These are phyloP conservation scores for Candida schatavii DNA, from an alignment of 805 yeast species.

Conservation along the genomic window DNA sequence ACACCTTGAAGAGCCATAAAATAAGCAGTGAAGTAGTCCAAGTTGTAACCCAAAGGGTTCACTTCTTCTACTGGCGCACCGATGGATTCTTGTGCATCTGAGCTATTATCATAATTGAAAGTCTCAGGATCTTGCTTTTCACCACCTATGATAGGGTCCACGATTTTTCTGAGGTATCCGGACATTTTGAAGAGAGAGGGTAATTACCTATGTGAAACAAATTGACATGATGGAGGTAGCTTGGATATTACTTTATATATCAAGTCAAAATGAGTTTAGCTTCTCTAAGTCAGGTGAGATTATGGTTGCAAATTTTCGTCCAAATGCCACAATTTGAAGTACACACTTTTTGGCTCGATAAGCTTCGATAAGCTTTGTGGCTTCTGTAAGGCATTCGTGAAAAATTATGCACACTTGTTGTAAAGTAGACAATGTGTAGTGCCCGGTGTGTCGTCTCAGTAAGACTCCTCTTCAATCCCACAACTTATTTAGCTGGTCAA, in stretches of 20 bases:
- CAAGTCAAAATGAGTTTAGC: neutral
- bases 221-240: too few species aligned
- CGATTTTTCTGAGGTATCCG: neutral
- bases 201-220: too few species aligned
- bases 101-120: conserved; percentile 3
- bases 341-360: too few species aligned
- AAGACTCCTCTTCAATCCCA: too few species aligned
- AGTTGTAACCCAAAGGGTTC: conserved; percentile 37
- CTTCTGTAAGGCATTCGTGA: neutral
- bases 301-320: neutral
- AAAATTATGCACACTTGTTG: too few species aligned
- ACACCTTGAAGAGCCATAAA: conserved; percentile 65
- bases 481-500: too few species aligned
- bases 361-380: neutral
- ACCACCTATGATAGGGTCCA: conserved; percentile 9
- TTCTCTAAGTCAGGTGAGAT: neutral
- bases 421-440: too few species aligned
- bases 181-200: too few species aligned
- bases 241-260: too few species aligned
- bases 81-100: conserved; percentile 16
- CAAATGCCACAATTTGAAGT: neutral
- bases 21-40: conserved; percentile 55
- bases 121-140: conserved; percentile 5
- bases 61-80: conserved; percentile 43
- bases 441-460: too few species aligned